A percentile compares a stretch with the other conserved stretches of the same genome.
Conservation (phyloP, 306 rosid genomes). For the Citrullus colocynthis region DNA sequence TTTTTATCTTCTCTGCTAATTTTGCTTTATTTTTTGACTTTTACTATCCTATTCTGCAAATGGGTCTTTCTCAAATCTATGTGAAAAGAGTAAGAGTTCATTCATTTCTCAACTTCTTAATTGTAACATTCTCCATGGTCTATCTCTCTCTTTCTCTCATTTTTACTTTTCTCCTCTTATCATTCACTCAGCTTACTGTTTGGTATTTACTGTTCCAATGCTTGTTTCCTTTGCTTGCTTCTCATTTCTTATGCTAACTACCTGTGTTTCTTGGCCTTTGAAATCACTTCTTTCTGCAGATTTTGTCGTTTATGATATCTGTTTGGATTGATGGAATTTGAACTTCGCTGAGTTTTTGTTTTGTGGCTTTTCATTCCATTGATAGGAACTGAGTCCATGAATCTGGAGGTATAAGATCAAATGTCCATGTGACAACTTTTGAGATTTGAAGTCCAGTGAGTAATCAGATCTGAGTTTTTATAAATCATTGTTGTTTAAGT, state of each 20-base stretch:
- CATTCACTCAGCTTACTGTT: neutral
- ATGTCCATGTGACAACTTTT: conserved; percentile 17
- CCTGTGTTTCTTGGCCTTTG: neutral
- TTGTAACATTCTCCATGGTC: neutral
- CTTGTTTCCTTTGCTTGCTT: neutral
- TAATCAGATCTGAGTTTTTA: conserved; percentile 49
- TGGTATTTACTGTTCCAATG: conserved; percentile 10
- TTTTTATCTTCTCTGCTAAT: conserved; percentile 18
- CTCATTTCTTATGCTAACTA: neutral
- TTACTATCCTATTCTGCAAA: conserved; percentile 9
- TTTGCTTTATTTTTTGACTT: conserved; percentile 1
- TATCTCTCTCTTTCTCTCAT: too few relatives aligned
- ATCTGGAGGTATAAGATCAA: conserved; percentile 23
- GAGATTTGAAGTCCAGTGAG: conserved; percentile 46
- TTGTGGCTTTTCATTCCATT: conserved; percentile 6
- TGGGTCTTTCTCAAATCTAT: conserved; percentile 13
- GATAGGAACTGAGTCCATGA: conserved; percentile 26
- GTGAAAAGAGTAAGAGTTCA: neutral
- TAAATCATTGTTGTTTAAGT: neutral
- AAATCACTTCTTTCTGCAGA: neutral
- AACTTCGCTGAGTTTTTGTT: conserved; percentile 11
- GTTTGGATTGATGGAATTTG: conserved; percentile 14
- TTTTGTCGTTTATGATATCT: neutral
- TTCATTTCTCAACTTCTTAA: neutral
- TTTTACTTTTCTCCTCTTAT: neutral